These are phyloP conservation scores for Nakazawaea wickerhamii DNA, from an alignment of 805 yeast genomes.

Conservation along the genomic window DNA sequence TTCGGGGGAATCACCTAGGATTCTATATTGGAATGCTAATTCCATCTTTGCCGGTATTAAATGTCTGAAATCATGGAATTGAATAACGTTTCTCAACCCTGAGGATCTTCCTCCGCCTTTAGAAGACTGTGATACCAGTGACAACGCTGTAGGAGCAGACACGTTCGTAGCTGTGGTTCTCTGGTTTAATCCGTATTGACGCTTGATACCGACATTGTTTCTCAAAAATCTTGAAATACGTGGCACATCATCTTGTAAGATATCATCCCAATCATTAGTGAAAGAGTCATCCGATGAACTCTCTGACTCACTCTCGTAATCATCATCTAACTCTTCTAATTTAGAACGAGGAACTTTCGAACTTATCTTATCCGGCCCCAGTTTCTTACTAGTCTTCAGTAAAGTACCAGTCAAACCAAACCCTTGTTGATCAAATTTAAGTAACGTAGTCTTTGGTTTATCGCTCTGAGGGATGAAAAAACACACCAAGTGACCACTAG, in stretches of 20 bases:
- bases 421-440: constrained; percentile 51
- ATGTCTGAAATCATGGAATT: constrained; percentile 58
- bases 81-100: constrained; percentile 49
- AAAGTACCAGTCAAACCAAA: constrained; percentile 34
- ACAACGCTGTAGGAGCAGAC: constrained; percentile 34
- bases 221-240: constrained; percentile 47
- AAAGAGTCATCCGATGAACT: constrained; percentile 49
- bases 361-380: constrained; percentile 6
- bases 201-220: constrained; percentile 26
- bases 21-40: constrained; percentile 60
- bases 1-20: constrained; percentile 59
- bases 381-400: constrained; percentile 19
- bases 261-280: constrained; percentile 64
- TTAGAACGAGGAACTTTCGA: constrained; percentile 1
- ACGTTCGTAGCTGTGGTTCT: constrained; percentile 16
- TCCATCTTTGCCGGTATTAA: constrained; percentile 73
- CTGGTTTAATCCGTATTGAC: constrained; percentile 13
- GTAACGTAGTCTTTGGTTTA: constrained; percentile 34
- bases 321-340: constrained; percentile 4
- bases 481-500: constrained; percentile 72
- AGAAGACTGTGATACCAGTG: constrained; percentile 23
- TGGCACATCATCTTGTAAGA: constrained; percentile 51
- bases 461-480: constrained; percentile 63
- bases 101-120: constrained; percentile 11
- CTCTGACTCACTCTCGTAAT: constrained; percentile 1